A percentile compares a stretch with the other conserved stretches of the same genome.
phyloP scores from a whole-genome alignment of 2,329 filamentous ascomycete genomes.

The Paecilomyces fulvus region DNA sequence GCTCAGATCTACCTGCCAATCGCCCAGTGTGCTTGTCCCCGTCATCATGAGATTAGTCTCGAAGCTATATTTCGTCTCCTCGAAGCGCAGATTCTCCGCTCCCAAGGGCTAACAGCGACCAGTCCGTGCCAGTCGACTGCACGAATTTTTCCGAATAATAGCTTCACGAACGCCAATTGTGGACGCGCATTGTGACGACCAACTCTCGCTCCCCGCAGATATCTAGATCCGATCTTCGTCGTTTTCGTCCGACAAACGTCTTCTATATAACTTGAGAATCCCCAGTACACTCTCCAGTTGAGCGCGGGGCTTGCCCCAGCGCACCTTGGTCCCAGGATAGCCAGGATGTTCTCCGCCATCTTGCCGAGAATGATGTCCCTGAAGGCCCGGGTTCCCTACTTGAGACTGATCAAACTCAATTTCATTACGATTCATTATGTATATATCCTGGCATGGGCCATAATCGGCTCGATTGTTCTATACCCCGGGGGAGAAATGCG shows the following conservation, averaged over 20 bases:
- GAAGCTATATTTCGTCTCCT: background rate
- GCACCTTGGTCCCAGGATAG: background rate
- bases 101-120: conserved; percentile 4
- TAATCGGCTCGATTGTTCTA: conserved; percentile 70
- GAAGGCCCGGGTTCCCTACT: conserved; percentile 28
- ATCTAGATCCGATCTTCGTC: background rate
- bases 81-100: conserved; percentile 4
- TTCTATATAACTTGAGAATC: background rate
- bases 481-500: conserved; percentile 55
- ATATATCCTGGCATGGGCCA: conserved; percentile 66
- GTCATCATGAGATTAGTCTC: conserved; percentile 6
- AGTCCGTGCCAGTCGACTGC: background rate
- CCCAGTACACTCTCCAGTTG: background rate
- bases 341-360: conserved; percentile 22
- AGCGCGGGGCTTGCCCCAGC: background rate
- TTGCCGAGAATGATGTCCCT: conserved; percentile 11
- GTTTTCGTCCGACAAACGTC: background rate
- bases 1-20: background rate
- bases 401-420: conserved; percentile 32
- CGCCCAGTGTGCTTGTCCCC: background rate
- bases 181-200: background rate
- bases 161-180: background rate
- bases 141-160: background rate
- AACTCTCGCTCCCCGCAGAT: background rate
- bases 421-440: conserved; percentile 50